Evolutionary conservation across 768 basidiomycete species (phyloP), one percentile per base, ranked within the genome.

Genomic region (Trametes cubensis): DNA sequence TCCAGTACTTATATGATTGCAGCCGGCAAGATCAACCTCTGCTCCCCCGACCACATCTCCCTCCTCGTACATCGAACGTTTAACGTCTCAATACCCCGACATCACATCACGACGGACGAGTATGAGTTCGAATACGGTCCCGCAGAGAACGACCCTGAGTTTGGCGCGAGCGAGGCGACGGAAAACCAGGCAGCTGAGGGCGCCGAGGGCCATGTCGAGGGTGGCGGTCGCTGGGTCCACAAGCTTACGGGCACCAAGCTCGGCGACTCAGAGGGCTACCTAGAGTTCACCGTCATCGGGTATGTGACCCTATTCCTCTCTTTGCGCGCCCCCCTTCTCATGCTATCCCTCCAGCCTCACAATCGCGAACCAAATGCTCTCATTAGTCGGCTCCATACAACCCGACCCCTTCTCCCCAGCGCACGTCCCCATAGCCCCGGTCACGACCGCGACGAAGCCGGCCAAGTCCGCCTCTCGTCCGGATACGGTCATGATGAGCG

Each of bases 361-460:
- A 15, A 85, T 95, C 38, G 93, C 94, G 34, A 95, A 97, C 70
- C 90, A 95, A 71, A 95, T 96, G 93, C 77, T 97, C 20, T 95
- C 94, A 2, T 76, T 97, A 14, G 81, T 92, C 30, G 94, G 94
- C 10, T 94, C 93, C 3, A 78, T 95, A 61, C 90, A 92, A 67
- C 72, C 76, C 4, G 85, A 92, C 67, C 90, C 90, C 2, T 90
- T 92, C 73, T 87, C 88, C 6, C 80, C 83, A 1, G 77, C 77
- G 47, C 88, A 90, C 70, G 70, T 78, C 25, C 75, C 79, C 18
- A 70, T 70, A n/a, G 52, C 70, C 4, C 46, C 63, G 7, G 55
- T 69, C 14, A 62, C 67, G 40, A 69, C 70, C n/a, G 54, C 67
- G 6, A 41, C 63, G 21, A 55, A 61, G 21, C 25, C 60, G 21